phyloP scores from a whole-genome alignment of 257 asterid species.

The Lithospermum erythrorhizon region DNA sequence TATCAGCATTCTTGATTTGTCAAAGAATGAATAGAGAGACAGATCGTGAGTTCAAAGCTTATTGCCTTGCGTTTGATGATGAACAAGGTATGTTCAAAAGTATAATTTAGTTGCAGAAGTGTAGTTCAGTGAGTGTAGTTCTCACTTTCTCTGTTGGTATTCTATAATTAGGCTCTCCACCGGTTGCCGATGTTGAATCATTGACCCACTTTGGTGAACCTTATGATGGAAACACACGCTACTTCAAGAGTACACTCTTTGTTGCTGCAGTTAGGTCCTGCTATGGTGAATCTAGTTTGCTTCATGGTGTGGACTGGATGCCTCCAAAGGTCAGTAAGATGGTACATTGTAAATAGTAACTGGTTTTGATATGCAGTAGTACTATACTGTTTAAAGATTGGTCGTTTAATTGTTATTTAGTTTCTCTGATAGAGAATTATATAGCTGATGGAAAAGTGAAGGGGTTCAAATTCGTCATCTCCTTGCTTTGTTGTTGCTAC shows the following conservation, averaged over 20 bases:
- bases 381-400: no score
- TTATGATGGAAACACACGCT: constrained; percentile 93
- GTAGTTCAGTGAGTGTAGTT: constrained; percentile 1
- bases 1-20: constrained; percentile 73
- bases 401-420: no score
- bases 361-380: background rate
- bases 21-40: constrained; percentile 93
- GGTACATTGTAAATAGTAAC: background rate
- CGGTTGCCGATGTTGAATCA: constrained; percentile 75
- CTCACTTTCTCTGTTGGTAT: background rate
- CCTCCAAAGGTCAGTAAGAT: constrained; percentile 65
- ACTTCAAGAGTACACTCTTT: constrained; percentile 82
- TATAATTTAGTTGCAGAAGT: background rate
- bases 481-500: no score
- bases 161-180: constrained; percentile 43
- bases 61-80: constrained; percentile 86
- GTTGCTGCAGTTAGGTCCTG: constrained; percentile 98
- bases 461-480: no score
- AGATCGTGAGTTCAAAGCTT: constrained; percentile 90
- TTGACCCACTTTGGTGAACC: constrained; percentile 96
- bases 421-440: no score
- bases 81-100: constrained; percentile 46
- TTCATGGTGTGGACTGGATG: constrained; percentile 98
- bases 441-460: no score
- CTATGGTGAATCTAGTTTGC: constrained; percentile 91